Evolutionary conservation across 1,284 basidiomycete genomes (phyloP).

Genomic region (Takashimella koratensis): DNA sequence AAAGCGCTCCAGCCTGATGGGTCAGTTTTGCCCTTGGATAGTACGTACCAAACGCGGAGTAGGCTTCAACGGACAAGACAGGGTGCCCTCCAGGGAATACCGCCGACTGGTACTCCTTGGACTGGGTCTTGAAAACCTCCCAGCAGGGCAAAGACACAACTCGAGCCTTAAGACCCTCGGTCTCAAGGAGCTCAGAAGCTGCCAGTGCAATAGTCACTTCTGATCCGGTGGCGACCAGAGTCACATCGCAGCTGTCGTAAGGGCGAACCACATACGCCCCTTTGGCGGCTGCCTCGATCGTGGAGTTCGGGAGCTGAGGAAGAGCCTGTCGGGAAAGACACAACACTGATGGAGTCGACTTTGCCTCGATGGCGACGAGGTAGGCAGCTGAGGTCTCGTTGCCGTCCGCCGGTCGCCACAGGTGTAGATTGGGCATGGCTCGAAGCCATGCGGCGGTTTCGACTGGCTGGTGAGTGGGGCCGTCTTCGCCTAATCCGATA

Average conservation of each 20-base stretch:
- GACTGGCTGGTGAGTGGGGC: constrained; percentile 79
- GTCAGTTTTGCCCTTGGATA: constrained; percentile 54
- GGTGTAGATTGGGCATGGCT: constrained; percentile 75
- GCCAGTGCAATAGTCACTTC: constrained; percentile 79
- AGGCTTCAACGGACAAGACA: background rate
- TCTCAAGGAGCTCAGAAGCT: constrained; percentile 67
- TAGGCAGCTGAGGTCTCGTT: constrained; percentile 87
- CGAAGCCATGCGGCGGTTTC: constrained; percentile 76
- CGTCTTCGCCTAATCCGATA: constrained; percentile 82
- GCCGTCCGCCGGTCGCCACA: constrained; percentile 84
- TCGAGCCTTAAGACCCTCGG: constrained; percentile 67
- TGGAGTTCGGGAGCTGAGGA: constrained; percentile 75
- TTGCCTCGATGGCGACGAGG: constrained; percentile 64
- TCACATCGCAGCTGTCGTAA: constrained; percentile 61
- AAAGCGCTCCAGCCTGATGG: constrained; percentile 80
- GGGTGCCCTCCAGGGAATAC: constrained; percentile 61
- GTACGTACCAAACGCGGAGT: background rate
- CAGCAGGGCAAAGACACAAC: constrained; percentile 81
- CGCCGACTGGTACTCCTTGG: constrained; percentile 66
- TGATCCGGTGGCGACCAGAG: constrained; percentile 75
- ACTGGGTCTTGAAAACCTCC: constrained; percentile 76
- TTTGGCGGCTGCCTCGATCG: constrained; percentile 68
- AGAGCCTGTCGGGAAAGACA: constrained; percentile 84
- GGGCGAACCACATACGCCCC: constrained; percentile 82
- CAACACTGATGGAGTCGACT: constrained; percentile 70